Conservation (phyloP, 306 rosid species). For the Medicago arabica region DNA sequence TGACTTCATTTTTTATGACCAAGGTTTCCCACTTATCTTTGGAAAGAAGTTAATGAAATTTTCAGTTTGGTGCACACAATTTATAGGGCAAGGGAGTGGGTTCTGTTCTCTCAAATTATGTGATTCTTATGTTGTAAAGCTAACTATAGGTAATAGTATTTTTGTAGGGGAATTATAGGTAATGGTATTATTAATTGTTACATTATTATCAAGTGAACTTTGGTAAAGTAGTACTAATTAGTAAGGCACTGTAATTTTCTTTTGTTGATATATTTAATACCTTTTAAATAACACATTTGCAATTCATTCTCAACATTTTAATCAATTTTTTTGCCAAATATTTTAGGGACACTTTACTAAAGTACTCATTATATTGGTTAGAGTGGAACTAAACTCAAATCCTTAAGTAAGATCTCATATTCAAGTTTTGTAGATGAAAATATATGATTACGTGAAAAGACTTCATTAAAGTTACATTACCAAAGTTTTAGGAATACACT, state of each 20-base stretch:
- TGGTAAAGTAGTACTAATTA: not conserved
- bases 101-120: not conserved
- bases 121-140: not conserved
- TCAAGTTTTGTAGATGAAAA: not conserved
- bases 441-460: not conserved
- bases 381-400: too few species aligned
- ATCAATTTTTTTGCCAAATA: not conserved
- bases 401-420: not conserved
- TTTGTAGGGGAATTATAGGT: not conserved
- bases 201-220: slow-evolving; percentile 14
- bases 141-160: not conserved
- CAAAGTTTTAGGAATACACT: not conserved
- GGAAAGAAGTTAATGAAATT: slow-evolving; percentile 10
- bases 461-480: not conserved
- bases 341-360: not conserved
- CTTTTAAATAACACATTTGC: not conserved
- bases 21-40: slow-evolving; percentile 10
- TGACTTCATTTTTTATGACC: slow-evolving; percentile 29
- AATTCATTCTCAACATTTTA: not conserved
- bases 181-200: not conserved
- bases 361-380: too few species aligned
- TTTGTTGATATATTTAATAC: not conserved
- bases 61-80: slow-evolving; percentile 17
- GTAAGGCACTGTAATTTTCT: not conserved
- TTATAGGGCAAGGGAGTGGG: slow-evolving; percentile 16